Base-by-base conservation (phyloP, 345 rosid genomes). In the Trapa incisa region DNA sequence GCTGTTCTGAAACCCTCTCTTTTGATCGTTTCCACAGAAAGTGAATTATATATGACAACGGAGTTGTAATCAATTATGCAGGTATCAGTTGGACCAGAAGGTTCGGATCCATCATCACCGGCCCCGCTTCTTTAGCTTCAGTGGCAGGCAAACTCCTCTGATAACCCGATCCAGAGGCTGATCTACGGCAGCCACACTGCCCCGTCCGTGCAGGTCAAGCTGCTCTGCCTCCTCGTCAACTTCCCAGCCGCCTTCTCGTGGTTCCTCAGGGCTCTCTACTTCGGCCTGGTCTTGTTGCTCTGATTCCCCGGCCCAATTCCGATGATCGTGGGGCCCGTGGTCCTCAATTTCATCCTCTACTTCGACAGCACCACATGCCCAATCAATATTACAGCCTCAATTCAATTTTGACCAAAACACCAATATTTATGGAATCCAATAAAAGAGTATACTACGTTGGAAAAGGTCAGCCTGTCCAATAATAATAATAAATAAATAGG, bases 251-350 rank as follows among this genome's bases (percentile, higher is more conserved):
- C 92, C 0, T 92, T 92, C 66, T 75, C 86, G 1, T 86, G 85
- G 76, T 92, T 92, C 68, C 73, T 92, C 37, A 81, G 94, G 78
- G 81, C 86, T 33, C 72, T 87, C 36, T 92, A 87, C 68, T 85
- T 89, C 72, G 95, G 95, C 47, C 80, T 86, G 16, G 39, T 72
- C 76, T 60, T 92, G 61, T 68, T 89, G 54, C 73, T 85, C 12
- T 86, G 98, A 96, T 88, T 92, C 65, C 89, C 89, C 38, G 96
- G 98, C 53, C 96, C 96, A 0, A 78, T 87, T 14, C 98, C 94
- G 0, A 87, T 89, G 96, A 81, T 87, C 72, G 56, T 80, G 37
- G 77, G 75, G 1, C 86, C 95, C 29, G 35, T 81, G 39, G 29
- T 82, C 35, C 77, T 84, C 77, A 90, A 85, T 0, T 6, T 71